Evolutionary conservation across 2,329 filamentous ascomycete species (phyloP).

Genomic region (Delphinella strobiligena): DNA sequence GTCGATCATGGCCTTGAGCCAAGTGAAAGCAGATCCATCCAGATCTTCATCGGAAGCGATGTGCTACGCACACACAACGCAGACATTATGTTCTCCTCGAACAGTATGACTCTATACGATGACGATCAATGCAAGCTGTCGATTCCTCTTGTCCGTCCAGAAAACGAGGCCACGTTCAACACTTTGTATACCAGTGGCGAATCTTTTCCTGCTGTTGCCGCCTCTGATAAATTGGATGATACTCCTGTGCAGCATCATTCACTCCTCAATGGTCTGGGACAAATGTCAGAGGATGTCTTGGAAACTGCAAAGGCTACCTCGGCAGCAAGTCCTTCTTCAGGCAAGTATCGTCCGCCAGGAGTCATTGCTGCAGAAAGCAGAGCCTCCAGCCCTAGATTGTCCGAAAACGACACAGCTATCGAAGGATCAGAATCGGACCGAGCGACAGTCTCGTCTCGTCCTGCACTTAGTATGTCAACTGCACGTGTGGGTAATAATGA

Average conservation of each 20-base stretch:
- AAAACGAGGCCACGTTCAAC: conserved; percentile 73
- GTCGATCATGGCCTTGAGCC: conserved; percentile 28
- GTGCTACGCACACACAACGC: conserved; percentile 74
- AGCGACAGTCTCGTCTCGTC: neutral
- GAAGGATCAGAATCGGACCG: neutral
- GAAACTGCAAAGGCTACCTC: conserved; percentile 10
- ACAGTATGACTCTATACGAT: conserved; percentile 76
- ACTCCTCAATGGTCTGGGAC: conserved; percentile 21
- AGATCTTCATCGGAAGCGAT: conserved; percentile 85
- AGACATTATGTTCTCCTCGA: conserved; percentile 84
- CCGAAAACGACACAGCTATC: neutral
- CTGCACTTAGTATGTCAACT: conserved; percentile 14
- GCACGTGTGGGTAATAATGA: conserved; percentile 12
- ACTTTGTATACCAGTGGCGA: conserved; percentile 51
- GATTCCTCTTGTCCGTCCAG: conserved; percentile 83
- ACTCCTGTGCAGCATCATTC: conserved; percentile 11
- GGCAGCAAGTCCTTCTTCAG: conserved; percentile 15
- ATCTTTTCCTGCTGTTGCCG: conserved; percentile 1
- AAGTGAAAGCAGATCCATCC: conserved; percentile 50
- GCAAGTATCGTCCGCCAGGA: conserved; percentile 19
- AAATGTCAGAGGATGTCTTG: conserved; percentile 3
- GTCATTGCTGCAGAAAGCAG: conserved; percentile 14
- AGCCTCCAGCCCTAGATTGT: neutral
- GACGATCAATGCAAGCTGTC: conserved; percentile 78
- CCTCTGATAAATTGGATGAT: conserved; percentile 1